Base-by-base conservation (phyloP, 768 basidiomycete genomes). In the Termitomyces sp. region DNA sequence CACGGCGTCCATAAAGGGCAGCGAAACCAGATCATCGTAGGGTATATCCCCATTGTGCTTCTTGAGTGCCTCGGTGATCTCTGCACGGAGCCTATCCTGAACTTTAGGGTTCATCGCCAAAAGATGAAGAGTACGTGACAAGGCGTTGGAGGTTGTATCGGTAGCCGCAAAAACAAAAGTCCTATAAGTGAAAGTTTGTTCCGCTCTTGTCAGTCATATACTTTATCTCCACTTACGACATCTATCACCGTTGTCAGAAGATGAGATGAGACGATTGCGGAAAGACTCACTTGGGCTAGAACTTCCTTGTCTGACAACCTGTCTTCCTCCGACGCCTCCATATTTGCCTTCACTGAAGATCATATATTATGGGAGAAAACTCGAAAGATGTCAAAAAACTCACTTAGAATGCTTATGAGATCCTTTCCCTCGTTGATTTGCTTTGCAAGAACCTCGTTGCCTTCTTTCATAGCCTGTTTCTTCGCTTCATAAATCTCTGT, bases 401-500 rank as follows among this genome's bases (percentile, higher is more conserved):
- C 20, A 42, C 42, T 42, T 20, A 42, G 45, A 46, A 30, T 46
- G 13, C 45, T 46, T 16, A 46, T 22, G 18, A 46, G 14, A 30
- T 46, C 45, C 45, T 46, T 46, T 18, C 16, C 45, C 18, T n/a
- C 27, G 2, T 18, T 16, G 9, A 27, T 30, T 30, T 42, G 42
- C 8, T 40, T 40, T 20, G n/a, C n/a, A 40, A 20, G 43, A 22
- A 34, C 48, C 45, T 58, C 53, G 14, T 58, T 43, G 5, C 57
- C 57, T 42, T 51, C 53, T 20, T 20, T 22, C 18, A 62, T 16
- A 12, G 52, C 52, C 13, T 26, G 34, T n/a, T 62, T 53, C 47
- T 62, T 62, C 9, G 33, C 48, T 12, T 54, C 22, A 32, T 48
- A 62, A 37, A 62, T 57, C 10, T 57, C 56, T 2, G 33, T 33